A percentile compares a stretch with the other conserved stretches of the same genome.
Evolutionary conservation across 1,284 basidiomycete genomes (phyloP).

Genomic region (Coriolopsis trogii): DNA sequence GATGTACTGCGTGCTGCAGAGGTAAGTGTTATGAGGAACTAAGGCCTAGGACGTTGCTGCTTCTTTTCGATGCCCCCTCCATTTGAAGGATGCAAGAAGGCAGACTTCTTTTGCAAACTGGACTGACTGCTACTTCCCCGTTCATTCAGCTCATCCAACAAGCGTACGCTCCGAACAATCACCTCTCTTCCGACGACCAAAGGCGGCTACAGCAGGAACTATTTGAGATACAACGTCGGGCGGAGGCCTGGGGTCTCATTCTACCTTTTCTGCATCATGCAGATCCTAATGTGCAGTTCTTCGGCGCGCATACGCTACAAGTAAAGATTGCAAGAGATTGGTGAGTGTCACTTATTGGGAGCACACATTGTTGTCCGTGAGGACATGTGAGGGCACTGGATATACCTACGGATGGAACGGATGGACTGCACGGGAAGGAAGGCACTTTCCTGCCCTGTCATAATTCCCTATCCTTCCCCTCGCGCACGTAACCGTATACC

Average conservation of each 20-base stretch:
- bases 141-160: slow-evolving; percentile 56
- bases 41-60: neutral
- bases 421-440: too few relatives aligned
- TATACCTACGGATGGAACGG: too few relatives aligned
- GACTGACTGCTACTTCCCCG: neutral
- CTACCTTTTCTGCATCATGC: slow-evolving; percentile 69
- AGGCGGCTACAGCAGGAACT: slow-evolving; percentile 71
- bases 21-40: slow-evolving; percentile 33
- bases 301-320: slow-evolving; percentile 88
- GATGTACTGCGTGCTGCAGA: slow-evolving; percentile 53
- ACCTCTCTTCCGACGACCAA: slow-evolving; percentile 57
- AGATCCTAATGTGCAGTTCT: slow-evolving; percentile 87
- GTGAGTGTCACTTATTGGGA: too few relatives aligned
- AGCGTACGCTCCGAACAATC: slow-evolving; percentile 55
- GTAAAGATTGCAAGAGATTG: slow-evolving; percentile 91
- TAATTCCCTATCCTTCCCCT: neutral
- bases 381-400: too few relatives aligned
- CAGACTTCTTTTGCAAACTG: too few relatives aligned
- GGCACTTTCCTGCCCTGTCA: too few relatives aligned
- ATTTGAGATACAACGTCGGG: slow-evolving; percentile 73
- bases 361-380: too few relatives aligned
- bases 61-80: neutral
- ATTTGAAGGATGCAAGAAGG: too few relatives aligned
- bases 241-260: slow-evolving; percentile 79
- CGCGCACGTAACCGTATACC: too few relatives aligned